Percentiles rank a stretch among this genome's conserved stretches.
These are phyloP conservation scores for Juglanconis sp. DNA, from an alignment of 2,329 filamentous ascomycete species.

Conservation along the genomic window DNA sequence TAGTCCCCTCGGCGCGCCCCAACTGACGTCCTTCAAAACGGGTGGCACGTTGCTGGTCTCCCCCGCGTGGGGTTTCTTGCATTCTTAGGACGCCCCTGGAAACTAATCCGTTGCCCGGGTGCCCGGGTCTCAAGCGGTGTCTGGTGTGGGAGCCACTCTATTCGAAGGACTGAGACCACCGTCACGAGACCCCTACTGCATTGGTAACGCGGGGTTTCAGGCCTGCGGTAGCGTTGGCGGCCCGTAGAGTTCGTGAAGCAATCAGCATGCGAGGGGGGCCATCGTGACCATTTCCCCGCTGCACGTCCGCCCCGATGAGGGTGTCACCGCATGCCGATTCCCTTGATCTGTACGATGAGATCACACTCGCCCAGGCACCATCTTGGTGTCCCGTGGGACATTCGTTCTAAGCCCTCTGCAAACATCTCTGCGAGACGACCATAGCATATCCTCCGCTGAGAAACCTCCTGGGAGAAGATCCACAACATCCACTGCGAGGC, in stretches of 20 bases:
- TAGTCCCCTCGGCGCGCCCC: no score
- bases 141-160: constrained; percentile 14
- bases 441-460: not conserved
- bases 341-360: not conserved
- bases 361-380: not conserved
- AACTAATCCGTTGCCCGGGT: no score
- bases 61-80: no score
- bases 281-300: constrained; percentile 8
- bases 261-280: not conserved
- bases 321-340: not conserved
- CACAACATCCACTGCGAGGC: no score
- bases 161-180: not conserved
- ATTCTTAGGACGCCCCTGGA: no score
- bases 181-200: constrained; percentile 7
- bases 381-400: no score
- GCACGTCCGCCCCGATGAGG: not conserved
- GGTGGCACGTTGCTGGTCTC: no score
- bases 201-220: constrained; percentile 7
- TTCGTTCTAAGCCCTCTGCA: no score
- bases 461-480: no score
- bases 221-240: not conserved
- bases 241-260: not conserved
- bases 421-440: not conserved
- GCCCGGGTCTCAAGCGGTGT: no score
- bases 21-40: no score